phyloP scores from a whole-genome alignment of 306 rosid species.

The Senna tora region DNA sequence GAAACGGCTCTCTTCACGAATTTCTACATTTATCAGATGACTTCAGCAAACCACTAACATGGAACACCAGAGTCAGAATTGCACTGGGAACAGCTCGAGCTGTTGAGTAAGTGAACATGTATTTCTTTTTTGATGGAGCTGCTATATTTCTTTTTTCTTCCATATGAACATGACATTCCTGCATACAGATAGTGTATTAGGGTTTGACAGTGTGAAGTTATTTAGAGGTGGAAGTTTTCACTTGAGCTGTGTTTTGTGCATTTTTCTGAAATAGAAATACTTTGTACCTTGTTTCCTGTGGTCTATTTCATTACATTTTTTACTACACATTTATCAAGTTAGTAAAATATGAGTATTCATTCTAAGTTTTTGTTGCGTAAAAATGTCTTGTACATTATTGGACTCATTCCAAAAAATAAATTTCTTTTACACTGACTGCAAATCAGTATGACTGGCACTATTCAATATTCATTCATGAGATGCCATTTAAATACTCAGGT shows the following conservation, averaged over 20 bases:
- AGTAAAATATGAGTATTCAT: too few relatives aligned
- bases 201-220: background rate
- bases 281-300: slow-evolving; percentile 11
- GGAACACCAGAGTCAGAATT: slow-evolving; percentile 94
- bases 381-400: slow-evolving; percentile 8
- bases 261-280: slow-evolving; percentile 24
- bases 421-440: slow-evolving; percentile 28
- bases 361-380: slow-evolving; percentile 8
- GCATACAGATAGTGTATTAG: slow-evolving; percentile 6
- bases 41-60: slow-evolving; percentile 90
- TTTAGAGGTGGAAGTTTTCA: background rate
- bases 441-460: slow-evolving; percentile 8
- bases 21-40: slow-evolving; percentile 88
- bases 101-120: slow-evolving; percentile 65
- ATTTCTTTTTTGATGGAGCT: slow-evolving; percentile 28
- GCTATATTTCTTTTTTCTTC: background rate
- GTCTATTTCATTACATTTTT: slow-evolving; percentile 17
- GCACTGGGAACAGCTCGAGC: slow-evolving; percentile 89
- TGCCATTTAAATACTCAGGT: slow-evolving; percentile 51
- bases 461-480: slow-evolving; percentile 4
- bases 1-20: slow-evolving; percentile 87
- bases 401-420: background rate
- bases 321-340: too few relatives aligned
- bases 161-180: slow-evolving; percentile 11
- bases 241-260: slow-evolving; percentile 9